phyloP scores from a whole-genome alignment of 1,284 basidiomycete genomes.

The Veloporphyrellus conicus region DNA sequence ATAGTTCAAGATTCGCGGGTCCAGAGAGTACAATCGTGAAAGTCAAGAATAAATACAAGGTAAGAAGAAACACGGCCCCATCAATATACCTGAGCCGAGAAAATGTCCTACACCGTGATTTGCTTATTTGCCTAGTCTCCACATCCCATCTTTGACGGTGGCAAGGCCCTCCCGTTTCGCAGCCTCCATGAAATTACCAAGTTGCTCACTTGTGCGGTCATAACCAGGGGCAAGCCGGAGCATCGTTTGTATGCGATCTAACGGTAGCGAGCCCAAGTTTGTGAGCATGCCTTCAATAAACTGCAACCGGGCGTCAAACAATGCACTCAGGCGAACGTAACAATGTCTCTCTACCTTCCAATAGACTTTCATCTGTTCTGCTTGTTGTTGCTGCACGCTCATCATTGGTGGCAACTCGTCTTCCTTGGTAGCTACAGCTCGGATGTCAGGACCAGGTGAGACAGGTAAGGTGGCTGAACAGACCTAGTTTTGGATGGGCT shows the following conservation, averaged over 20 bases:
- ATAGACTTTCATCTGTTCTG: conserved; percentile 78
- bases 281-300: conserved; percentile 83
- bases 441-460: conserved; percentile 6
- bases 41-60: too few relatives aligned
- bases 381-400: conserved; percentile 69
- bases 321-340: background rate
- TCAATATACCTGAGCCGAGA: background rate
- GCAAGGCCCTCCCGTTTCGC: conserved; percentile 73
- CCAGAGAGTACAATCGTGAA: too few relatives aligned
- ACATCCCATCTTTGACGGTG: conserved; percentile 65
- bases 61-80: too few relatives aligned
- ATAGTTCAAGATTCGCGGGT: too few relatives aligned
- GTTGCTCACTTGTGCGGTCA: conserved; percentile 71
- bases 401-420: conserved; percentile 51
- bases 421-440: conserved; percentile 23
- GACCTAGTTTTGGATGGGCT: conserved; percentile 34
- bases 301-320: conserved; percentile 34
- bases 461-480: conserved; percentile 6
- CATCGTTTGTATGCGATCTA: conserved; percentile 80
- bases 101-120: background rate
- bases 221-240: conserved; percentile 77
- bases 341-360: conserved; percentile 66
- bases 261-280: conserved; percentile 68
- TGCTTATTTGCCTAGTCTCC: conserved; percentile 51
- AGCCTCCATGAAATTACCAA: conserved; percentile 72